Evolutionary conservation across 225 moss, liverwort and hornwort species (phyloP).

Genomic region (Polytrichum formosum): DNA sequence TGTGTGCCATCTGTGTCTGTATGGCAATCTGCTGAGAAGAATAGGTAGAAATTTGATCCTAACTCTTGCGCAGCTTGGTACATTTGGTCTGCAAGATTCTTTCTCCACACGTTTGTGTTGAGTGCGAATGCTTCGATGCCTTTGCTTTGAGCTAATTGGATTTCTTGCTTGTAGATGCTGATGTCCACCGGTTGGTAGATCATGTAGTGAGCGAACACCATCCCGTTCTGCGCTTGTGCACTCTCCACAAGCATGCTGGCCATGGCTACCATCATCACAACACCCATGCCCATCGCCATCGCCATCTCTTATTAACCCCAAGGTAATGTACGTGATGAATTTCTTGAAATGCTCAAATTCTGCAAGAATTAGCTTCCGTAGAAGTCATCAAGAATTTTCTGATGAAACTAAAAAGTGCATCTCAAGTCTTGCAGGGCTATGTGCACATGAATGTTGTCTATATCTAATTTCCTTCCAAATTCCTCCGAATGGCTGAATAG

Average conservation of each 20-base stretch:
- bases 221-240: not conserved
- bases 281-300: too few species aligned
- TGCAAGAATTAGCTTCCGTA: too few species aligned
- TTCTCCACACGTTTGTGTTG: slow-evolving; percentile 16
- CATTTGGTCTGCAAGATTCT: slow-evolving; percentile 7
- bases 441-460: too few species aligned
- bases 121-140: slow-evolving; percentile 25
- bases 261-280: too few species aligned
- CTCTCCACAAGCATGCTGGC: not conserved
- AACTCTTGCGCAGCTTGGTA: slow-evolving; percentile 12
- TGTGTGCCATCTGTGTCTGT: not conserved
- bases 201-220: slow-evolving; percentile 29
- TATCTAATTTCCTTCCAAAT: too few species aligned
- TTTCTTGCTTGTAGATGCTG: slow-evolving; percentile 17
- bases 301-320: too few species aligned
- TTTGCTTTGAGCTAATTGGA: slow-evolving; percentile 14
- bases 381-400: too few species aligned
- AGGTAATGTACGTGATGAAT: too few species aligned
- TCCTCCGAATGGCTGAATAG: too few species aligned
- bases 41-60: slow-evolving; percentile 14
- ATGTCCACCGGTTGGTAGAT: slow-evolving; percentile 12
- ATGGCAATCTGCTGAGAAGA: slow-evolving; percentile 20
- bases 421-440: too few species aligned
- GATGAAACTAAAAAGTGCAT: too few species aligned
- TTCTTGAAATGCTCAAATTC: too few species aligned